phyloP scores from a whole-genome alignment of 2,329 filamentous ascomycete genomes.

The Xylaria digitata region DNA sequence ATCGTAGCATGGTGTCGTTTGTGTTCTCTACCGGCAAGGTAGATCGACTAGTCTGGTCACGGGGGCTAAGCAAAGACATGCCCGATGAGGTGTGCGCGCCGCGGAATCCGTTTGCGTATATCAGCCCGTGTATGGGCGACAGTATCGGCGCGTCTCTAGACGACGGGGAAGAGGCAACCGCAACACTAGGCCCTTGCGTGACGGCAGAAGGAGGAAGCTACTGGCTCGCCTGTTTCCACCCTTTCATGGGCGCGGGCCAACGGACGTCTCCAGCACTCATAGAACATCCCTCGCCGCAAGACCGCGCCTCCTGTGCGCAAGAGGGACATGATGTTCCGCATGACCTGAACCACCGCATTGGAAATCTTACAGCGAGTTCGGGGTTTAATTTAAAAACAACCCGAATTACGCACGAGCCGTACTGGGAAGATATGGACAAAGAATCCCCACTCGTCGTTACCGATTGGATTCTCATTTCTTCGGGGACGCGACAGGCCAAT shows the following conservation, averaged over 20 bases:
- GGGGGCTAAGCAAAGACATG: constrained; percentile 53
- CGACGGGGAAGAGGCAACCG: constrained; percentile 52
- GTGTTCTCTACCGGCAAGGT: constrained; percentile 55
- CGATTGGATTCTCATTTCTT: constrained; percentile 58
- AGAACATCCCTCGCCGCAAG: constrained; percentile 57
- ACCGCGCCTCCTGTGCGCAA: constrained; percentile 52
- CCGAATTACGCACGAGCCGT: constrained; percentile 57
- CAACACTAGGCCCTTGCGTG: constrained; percentile 57
- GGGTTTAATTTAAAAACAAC: constrained; percentile 58
- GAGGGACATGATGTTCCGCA: constrained; percentile 54
- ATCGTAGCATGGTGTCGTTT: constrained; percentile 51
- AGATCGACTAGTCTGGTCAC: constrained; percentile 54
- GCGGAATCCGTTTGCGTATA: constrained; percentile 58
- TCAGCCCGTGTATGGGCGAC: constrained; percentile 58
- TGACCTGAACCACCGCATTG: constrained; percentile 49
- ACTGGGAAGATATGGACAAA: constrained; percentile 57
- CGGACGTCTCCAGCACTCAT: constrained; percentile 47
- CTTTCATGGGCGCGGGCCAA: constrained; percentile 54
- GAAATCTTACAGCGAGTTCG: constrained; percentile 55
- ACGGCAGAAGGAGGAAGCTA: constrained; percentile 53
- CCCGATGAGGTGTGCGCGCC: constrained; percentile 56
- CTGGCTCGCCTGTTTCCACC: constrained; percentile 60
- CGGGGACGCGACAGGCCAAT: constrained; percentile 53
- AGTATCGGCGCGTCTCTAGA: constrained; percentile 55
- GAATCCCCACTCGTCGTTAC: constrained; percentile 57